Percentiles rank a stretch among this genome's conserved stretches.
Evolutionary conservation across 208 protist species (phyloP).

Genomic region (Hexamita inflata): DNA sequence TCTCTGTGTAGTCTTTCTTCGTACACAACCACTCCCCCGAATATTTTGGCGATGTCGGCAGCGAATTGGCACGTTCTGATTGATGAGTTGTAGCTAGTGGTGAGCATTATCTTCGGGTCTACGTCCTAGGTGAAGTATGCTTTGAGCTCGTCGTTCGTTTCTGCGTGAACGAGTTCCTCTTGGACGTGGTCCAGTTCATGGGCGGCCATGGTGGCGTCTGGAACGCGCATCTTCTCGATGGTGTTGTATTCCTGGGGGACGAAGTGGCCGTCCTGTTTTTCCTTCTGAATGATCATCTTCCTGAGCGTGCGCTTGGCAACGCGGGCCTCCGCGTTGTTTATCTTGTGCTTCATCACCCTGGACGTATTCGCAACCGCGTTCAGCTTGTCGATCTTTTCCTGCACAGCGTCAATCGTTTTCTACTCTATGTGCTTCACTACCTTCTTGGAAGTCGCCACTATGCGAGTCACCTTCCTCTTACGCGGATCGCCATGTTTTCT

Average conservation of each 20-base stretch:
- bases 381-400: too few species aligned
- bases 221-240: background rate
- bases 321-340: too few species aligned
- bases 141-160: conserved; percentile 16
- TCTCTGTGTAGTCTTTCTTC: background rate
- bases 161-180: conserved; percentile 18
- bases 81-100: background rate
- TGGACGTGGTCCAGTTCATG: background rate
- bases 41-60: background rate
- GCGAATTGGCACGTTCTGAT: background rate
- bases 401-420: too few species aligned
- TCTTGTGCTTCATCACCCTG: too few species aligned
- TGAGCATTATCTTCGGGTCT: background rate
- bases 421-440: too few species aligned
- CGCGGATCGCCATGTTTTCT: too few species aligned
- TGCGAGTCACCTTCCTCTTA: too few species aligned
- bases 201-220: background rate
- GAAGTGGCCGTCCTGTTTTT: too few species aligned
- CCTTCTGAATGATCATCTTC: too few species aligned
- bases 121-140: background rate
- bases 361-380: too few species aligned
- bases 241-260: background rate
- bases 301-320: too few species aligned
- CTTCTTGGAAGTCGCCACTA: too few species aligned
- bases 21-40: background rate